These are phyloP conservation scores for Raphanus raphanistrum DNA, from an alignment of 345 rosid species.

Conservation along the genomic window DNA sequence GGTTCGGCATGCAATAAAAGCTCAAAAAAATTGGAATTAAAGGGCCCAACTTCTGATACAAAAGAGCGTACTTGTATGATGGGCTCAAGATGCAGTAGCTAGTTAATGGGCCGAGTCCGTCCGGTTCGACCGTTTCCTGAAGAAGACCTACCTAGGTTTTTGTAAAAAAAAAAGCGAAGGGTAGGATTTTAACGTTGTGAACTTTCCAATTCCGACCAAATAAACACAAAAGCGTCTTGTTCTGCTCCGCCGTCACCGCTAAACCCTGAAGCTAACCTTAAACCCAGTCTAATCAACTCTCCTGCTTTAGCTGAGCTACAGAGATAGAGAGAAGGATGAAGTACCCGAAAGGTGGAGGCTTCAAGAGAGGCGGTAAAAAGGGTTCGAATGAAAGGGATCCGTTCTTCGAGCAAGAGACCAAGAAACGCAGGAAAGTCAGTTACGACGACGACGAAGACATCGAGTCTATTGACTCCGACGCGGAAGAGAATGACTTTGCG, in stretches of 20 bases:
- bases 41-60: not conserved
- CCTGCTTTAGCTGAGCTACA: not conserved
- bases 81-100: not conserved
- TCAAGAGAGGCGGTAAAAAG: conserved; percentile 39
- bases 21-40: not conserved
- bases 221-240: not conserved
- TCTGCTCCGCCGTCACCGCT: conserved; percentile 31
- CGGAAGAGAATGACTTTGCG: conserved; percentile 38
- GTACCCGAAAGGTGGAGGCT: conserved; percentile 34
- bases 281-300: conserved; percentile 9
- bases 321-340: conserved; percentile 16
- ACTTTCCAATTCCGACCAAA: conserved; percentile 42
- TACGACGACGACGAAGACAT: conserved; percentile 67
- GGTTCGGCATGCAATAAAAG: not conserved
- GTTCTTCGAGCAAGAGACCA: conserved; percentile 48
- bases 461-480: conserved; percentile 63
- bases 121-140: conserved; percentile 3
- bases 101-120: not conserved
- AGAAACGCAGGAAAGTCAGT: conserved; percentile 51
- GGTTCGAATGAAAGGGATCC: conserved; percentile 43
- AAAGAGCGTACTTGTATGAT: not conserved
- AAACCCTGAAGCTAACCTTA: conserved; percentile 36
- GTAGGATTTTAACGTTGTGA: conserved; percentile 19
- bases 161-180: not conserved
- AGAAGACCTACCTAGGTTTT: conserved; percentile 24